These are phyloP conservation scores for Diplotaxis tenuifolia DNA, from an alignment of 345 rosid genomes.

Conservation along the genomic window DNA sequence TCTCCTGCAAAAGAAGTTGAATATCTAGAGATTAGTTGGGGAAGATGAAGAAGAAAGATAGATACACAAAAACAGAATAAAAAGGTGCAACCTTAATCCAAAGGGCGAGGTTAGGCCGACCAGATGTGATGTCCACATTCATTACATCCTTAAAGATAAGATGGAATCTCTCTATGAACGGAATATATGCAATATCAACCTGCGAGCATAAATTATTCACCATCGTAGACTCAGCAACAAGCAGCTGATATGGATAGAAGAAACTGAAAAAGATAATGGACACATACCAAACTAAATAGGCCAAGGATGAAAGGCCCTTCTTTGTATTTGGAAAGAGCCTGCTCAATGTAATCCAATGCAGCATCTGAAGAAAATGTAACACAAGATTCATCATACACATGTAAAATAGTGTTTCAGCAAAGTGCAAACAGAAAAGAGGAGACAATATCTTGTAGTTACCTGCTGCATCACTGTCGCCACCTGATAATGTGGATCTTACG, in stretches of 20 bases:
- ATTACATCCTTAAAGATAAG: slow-evolving; percentile 53
- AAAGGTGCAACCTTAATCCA: slow-evolving; percentile 66
- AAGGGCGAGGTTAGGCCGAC: slow-evolving; percentile 64
- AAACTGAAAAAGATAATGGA: neutral
- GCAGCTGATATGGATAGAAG: neutral
- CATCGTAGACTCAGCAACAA: neutral
- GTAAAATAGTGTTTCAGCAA: neutral
- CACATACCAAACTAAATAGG: slow-evolving; percentile 58
- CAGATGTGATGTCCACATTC: slow-evolving; percentile 54
- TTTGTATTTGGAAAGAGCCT: slow-evolving; percentile 57
- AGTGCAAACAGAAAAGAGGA: neutral
- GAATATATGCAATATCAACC: slow-evolving; percentile 79
- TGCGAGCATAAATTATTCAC: slow-evolving; percentile 21
- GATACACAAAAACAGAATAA: neutral
- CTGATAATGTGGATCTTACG: slow-evolving; percentile 48
- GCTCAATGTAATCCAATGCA: slow-evolving; percentile 71
- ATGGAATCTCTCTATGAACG: slow-evolving; percentile 66
- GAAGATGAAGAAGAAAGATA: neutral
- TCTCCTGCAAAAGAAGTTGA: slow-evolving; percentile 44
- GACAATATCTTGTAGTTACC: slow-evolving; percentile 32
- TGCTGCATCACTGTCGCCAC: slow-evolving; percentile 42
- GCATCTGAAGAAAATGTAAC: slow-evolving; percentile 40
- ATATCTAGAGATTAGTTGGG: slow-evolving; percentile 5
- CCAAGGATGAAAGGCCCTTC: slow-evolving; percentile 87
- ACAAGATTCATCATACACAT: slow-evolving; percentile 14